Base-by-base conservation (phyloP, 108 stramenopile genomes). In the Nitzschia sp. region DNA sequence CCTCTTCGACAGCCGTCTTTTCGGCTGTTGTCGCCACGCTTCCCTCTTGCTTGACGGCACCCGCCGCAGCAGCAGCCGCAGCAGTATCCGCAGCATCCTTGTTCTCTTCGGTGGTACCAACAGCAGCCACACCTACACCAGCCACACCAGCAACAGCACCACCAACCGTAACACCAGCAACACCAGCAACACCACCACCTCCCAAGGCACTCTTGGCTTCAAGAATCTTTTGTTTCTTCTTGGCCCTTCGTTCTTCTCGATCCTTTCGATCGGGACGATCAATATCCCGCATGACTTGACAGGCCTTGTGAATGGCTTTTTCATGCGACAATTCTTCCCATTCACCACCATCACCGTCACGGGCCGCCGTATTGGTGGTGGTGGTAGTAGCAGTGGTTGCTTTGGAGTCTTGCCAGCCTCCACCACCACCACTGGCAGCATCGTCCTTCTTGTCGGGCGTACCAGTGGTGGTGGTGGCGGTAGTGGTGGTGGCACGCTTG, bases 261-360 rank as follows among this genome's bases (percentile, higher is more conserved):
- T 79, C 67, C 25, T 79, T 71, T 6, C 82, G 78, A 66, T 83
- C 79, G 55, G 79, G 79, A 26, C 84, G 69, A 37, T 83, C 72
- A 51, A 84, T 78, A 60, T 90, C 89, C 50, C 89, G 22, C 89
- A 90, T 80, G 10, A 85, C 86, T 72, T 90, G 89, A 62, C 80
- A 78, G 12, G 86, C 85, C 79, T 90, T 90, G 39, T 85, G 77
- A 65, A 81, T 78, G 10, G 86, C 79, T 44, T 80, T 83, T 19
- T 87, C 86, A 24, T 80, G 72, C 15, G 63, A 41, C 15, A 90
- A 65, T 76, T 87, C 85, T 43, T 82, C 83, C 89, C 89, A 90
- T 40, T 75, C 75, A 14, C 71, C 80, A 34, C 29, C 29, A 1
- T 1, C 5, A 19, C 80, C 52, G 56, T 61, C 19, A n/a, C n/a